These are phyloP conservation scores for Pythium aphanidermatum DNA, from an alignment of 352 stramenopile species.

Conservation along the genomic window DNA sequence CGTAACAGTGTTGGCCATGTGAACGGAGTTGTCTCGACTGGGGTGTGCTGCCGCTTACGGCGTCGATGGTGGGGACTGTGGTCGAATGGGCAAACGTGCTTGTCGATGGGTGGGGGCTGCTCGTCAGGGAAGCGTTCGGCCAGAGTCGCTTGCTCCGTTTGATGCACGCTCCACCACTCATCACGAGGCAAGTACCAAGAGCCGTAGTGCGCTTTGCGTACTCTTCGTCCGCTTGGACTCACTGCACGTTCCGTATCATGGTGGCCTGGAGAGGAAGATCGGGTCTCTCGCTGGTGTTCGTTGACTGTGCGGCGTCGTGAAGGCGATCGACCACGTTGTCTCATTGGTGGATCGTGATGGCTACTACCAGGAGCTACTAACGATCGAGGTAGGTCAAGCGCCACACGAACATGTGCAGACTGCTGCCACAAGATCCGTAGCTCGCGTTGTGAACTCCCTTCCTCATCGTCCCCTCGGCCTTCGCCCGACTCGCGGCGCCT, in stretches of 20 bases:
- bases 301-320: too few relatives aligned
- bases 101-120: background rate
- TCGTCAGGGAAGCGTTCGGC: conserved; percentile 21
- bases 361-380: background rate
- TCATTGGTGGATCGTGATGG: background rate
- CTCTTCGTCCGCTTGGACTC: conserved; percentile 2
- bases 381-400: conserved; percentile 25
- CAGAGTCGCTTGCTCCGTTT: conserved; percentile 28
- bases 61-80: background rate
- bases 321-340: background rate
- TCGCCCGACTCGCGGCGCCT: too few relatives aligned
- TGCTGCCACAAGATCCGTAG: conserved; percentile 48
- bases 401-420: conserved; percentile 27
- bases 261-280: background rate
- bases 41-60: too few relatives aligned
- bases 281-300: background rate
- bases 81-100: conserved; percentile 2
- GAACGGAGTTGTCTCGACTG: conserved; percentile 4
- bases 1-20: conserved; percentile 15
- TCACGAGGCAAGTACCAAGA: conserved; percentile 51
- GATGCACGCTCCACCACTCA: conserved; percentile 44
- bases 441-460: too few relatives aligned
- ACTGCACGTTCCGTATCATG: background rate
- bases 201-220: conserved; percentile 30
- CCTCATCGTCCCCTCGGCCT: too few relatives aligned